These are phyloP conservation scores for Phragmites australis DNA, from an alignment of 176 grass and related monocot species.

Conservation along the genomic window DNA sequence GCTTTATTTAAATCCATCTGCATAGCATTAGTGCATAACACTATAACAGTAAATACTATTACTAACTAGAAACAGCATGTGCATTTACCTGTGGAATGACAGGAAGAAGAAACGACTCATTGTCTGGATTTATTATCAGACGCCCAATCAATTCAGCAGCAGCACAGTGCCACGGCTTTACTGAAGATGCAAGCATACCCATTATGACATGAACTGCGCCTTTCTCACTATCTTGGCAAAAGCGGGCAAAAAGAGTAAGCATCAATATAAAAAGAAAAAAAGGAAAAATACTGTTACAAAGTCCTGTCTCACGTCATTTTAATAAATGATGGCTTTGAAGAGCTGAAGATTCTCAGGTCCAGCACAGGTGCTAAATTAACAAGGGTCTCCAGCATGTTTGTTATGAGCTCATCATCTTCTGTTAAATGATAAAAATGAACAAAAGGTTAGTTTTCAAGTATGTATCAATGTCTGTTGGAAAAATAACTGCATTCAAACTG, in stretches of 20 bases:
- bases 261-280: constrained; percentile 26
- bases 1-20: constrained; percentile 18
- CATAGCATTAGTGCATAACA: constrained; percentile 22
- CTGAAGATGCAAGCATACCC: constrained; percentile 88
- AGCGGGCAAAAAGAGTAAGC: constrained; percentile 13
- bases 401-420: constrained; percentile 99
- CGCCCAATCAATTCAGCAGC: constrained; percentile 97
- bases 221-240: constrained; percentile 70
- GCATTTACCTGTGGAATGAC: constrained; percentile 57
- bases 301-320: constrained; percentile 72
- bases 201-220: constrained; percentile 90
- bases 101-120: constrained; percentile 89
- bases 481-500: background rate
- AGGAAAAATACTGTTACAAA: constrained; percentile 4
- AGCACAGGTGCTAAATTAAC: constrained; percentile 97
- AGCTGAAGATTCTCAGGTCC: constrained; percentile 96
- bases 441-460: constrained; percentile 18
- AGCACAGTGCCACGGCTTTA: constrained; percentile 93
- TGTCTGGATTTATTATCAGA: constrained; percentile 97
- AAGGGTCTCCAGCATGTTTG: constrained; percentile 94
- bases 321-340: constrained; percentile 87
- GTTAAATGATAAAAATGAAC: constrained; percentile 49
- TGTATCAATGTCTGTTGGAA: constrained; percentile 6
- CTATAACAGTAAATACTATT: background rate
- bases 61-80: background rate